These are phyloP conservation scores for Atkinsonella texensis DNA, from an alignment of 2,329 filamentous ascomycete species.

Conservation along the genomic window DNA sequence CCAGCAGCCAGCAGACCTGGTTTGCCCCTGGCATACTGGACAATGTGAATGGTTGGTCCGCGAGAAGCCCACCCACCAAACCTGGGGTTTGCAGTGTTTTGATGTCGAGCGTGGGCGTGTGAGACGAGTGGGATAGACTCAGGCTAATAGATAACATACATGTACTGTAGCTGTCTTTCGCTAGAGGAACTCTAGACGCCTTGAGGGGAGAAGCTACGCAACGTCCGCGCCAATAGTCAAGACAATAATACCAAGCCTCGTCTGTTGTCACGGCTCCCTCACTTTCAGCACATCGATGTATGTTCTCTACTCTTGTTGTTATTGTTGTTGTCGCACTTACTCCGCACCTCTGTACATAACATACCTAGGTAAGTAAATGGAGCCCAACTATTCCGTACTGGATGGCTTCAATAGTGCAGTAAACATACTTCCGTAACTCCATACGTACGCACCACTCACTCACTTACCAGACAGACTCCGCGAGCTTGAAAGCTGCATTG, in stretches of 20 bases:
- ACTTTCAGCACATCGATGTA: background rate
- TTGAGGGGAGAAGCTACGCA: background rate
- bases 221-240: background rate
- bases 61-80: background rate
- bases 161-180: background rate
- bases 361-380: no score
- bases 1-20: background rate
- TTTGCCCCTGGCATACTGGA: background rate
- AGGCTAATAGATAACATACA: background rate
- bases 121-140: no score
- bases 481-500: no score
- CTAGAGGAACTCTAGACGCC: background rate
- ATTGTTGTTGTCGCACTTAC: no score
- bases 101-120: background rate
- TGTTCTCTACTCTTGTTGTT: no score
- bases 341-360: no score
- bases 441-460: no score
- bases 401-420: no score
- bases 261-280: background rate
- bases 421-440: no score
- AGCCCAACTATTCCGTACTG: no score
- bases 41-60: background rate
- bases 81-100: background rate
- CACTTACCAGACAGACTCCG: no score
- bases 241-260: no score